Evolutionary conservation across 2,329 filamentous ascomycete genomes (phyloP).

Genomic region (Cladosporium sp.): DNA sequence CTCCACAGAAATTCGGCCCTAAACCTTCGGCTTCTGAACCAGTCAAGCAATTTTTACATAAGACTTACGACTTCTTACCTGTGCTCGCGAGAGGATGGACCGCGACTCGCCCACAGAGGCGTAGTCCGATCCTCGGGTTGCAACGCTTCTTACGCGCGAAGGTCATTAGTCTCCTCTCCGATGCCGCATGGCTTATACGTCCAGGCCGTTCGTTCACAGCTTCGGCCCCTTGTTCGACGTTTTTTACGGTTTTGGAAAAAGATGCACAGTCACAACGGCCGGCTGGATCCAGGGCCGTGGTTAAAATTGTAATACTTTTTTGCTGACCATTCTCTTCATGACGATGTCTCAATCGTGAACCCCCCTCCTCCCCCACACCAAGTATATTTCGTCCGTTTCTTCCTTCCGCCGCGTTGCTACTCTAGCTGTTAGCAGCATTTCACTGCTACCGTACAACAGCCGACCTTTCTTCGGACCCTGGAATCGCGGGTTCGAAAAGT

Average conservation of each 20-base stretch:
- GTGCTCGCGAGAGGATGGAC: background rate
- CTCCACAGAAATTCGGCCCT: background rate
- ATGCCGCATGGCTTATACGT: background rate
- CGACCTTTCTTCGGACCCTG: background rate
- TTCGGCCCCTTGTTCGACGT: background rate
- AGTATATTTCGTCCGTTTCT: background rate
- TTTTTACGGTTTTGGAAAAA: background rate
- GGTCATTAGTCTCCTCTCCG: background rate
- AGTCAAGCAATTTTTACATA: background rate
- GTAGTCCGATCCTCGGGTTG: background rate
- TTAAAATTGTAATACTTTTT: background rate
- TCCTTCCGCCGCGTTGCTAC: background rate
- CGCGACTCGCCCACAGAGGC: background rate
- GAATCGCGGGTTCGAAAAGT: background rate
- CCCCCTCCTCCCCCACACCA: background rate
- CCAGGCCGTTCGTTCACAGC: background rate
- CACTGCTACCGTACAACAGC: no score
- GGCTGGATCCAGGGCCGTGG: no score
- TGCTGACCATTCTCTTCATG: conserved; percentile 2
- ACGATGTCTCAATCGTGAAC: background rate
- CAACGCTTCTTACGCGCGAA: background rate
- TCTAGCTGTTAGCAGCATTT: no score
- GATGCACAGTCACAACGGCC: background rate
- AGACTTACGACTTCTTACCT: conserved; percentile 3
- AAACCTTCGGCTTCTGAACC: background rate